These are phyloP conservation scores for Candida labiduridarum DNA, from an alignment of 1,139 yeast genomes.

Conservation along the genomic window DNA sequence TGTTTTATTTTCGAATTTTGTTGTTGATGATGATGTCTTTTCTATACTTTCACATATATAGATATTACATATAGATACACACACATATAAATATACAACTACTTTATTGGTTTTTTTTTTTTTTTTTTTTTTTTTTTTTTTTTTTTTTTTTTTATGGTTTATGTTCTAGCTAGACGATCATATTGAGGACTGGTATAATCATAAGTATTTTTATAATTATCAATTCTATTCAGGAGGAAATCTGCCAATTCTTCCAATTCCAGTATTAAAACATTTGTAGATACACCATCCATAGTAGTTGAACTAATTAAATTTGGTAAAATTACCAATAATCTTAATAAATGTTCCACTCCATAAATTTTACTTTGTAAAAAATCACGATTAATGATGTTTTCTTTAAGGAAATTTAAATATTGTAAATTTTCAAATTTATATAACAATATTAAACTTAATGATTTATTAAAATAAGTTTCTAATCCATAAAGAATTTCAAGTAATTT, in stretches of 20 bases:
- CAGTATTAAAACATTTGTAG: slow-evolving; percentile 51
- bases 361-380: slow-evolving; percentile 34
- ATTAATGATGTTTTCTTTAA: slow-evolving; percentile 28
- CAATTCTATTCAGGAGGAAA: slow-evolving; percentile 51
- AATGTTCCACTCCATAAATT: slow-evolving; percentile 78
- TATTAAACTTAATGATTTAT: slow-evolving; percentile 69
- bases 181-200: slow-evolving; percentile 66
- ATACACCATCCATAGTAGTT: slow-evolving; percentile 79
- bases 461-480: slow-evolving; percentile 79
- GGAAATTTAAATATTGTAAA: slow-evolving; percentile 68
- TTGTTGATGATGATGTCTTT: neutral
- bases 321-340: slow-evolving; percentile 70
- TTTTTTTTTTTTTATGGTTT: slow-evolving; percentile 20
- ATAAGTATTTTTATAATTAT: slow-evolving; percentile 47
- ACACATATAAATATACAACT: neutral
- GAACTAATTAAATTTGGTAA: slow-evolving; percentile 80
- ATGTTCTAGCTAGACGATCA: slow-evolving; percentile 44
- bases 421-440: slow-evolving; percentile 84
- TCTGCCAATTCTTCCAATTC: slow-evolving; percentile 56
- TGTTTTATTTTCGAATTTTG: neutral
- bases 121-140: neutral
- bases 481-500: slow-evolving; percentile 65
- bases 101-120: no score
- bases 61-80: no score
- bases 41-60: neutral